Percentiles rank a stretch among this genome's conserved stretches.
These are phyloP conservation scores for Castanea sativa DNA, from an alignment of 306 rosid species.

Conservation along the genomic window DNA sequence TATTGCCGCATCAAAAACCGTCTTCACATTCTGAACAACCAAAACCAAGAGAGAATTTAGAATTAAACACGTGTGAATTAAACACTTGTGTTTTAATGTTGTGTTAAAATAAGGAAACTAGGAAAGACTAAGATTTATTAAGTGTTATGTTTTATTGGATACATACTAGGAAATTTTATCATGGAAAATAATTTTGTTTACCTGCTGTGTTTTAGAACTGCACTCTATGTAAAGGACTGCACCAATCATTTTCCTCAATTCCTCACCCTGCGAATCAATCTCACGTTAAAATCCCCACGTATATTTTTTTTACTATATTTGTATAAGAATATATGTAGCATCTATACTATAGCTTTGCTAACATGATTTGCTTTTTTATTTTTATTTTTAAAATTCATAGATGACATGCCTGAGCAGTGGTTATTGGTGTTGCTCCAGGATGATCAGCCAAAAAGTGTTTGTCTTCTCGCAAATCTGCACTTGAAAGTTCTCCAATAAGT, in stretches of 20 bases:
- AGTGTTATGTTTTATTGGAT: too few species aligned
- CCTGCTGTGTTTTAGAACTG: constrained; percentile 45
- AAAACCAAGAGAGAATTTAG: background rate
- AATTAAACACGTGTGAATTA: background rate
- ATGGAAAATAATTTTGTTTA: background rate
- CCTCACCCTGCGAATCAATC: constrained; percentile 30
- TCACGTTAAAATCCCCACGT: background rate
- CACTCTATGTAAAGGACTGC: constrained; percentile 39
- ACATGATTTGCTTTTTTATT: too few species aligned
- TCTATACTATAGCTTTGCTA: too few species aligned
- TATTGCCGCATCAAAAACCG: constrained; percentile 41
- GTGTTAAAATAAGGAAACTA: too few species aligned
- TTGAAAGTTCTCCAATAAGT: background rate
- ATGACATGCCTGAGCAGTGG: constrained; percentile 55
- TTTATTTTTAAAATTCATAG: background rate
- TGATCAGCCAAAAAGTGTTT: constrained; percentile 59
- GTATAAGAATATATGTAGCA: background rate
- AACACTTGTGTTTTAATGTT: background rate
- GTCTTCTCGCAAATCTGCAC: constrained; percentile 65
- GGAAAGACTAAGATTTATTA: too few species aligned
- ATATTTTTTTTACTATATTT: background rate
- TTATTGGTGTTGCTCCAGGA: constrained; percentile 55
- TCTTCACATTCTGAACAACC: constrained; percentile 32
- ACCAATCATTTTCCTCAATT: constrained; percentile 35
- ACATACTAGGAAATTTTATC: background rate